These are phyloP conservation scores for Backusella morwellensis DNA, from an alignment of 192 early-diverging fungal genomes.

Conservation along the genomic window DNA sequence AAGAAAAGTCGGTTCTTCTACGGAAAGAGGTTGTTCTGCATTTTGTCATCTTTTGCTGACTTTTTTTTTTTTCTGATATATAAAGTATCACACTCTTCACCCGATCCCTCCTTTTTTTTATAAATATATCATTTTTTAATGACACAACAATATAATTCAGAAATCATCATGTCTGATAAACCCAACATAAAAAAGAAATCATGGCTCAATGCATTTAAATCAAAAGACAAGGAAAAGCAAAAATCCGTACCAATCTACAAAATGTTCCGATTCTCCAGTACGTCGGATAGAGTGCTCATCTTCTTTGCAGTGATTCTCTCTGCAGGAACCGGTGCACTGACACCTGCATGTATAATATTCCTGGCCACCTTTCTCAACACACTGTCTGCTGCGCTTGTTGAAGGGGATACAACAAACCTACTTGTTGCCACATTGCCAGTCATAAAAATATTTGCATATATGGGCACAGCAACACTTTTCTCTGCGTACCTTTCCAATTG, in stretches of 20 bases:
- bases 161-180: background rate
- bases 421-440: conserved; percentile 16
- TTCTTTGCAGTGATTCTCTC: conserved; percentile 8
- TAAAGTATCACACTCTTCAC: background rate
- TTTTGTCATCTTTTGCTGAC: background rate
- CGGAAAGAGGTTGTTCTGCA: background rate
- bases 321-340: conserved; percentile 18
- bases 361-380: conserved; percentile 27
- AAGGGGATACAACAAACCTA: background rate
- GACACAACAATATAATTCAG: background rate
- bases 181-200: background rate
- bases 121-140: background rate
- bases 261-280: conserved; percentile 62
- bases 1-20: background rate
- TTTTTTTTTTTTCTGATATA: background rate
- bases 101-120: background rate
- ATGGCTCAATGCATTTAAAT: background rate
- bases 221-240: conserved; percentile 15
- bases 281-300: conserved; percentile 4
- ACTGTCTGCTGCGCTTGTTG: background rate
- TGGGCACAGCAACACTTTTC: conserved; percentile 54
- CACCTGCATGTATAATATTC: conserved; percentile 30
- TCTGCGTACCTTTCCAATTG: conserved; percentile 59
- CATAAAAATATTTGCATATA: conserved; percentile 47
- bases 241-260: conserved; percentile 47